Conservation (phyloP, 2,329 filamentous ascomycete genomes). For the Diaporthe vexans region DNA sequence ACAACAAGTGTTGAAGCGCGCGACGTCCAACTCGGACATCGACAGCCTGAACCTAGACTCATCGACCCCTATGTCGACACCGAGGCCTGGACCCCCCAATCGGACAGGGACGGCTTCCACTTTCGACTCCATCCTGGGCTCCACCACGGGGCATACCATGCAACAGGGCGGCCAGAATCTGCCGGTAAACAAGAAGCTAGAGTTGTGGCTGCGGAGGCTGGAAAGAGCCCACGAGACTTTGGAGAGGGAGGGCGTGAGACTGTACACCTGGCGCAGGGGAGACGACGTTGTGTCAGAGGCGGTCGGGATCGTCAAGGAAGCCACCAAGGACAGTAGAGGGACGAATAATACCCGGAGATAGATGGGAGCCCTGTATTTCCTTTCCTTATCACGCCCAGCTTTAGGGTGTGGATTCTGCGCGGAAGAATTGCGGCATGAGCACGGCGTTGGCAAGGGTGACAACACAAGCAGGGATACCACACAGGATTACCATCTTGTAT, state of each 20-base stretch:
- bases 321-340: slow-evolving; percentile 58
- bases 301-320: slow-evolving; percentile 72
- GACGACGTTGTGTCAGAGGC: slow-evolving; percentile 78
- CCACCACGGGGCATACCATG: slow-evolving; percentile 45
- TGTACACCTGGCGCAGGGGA: slow-evolving; percentile 82
- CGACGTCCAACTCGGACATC: slow-evolving; percentile 53
- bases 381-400: neutral
- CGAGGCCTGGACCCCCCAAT: slow-evolving; percentile 30
- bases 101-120: slow-evolving; percentile 38
- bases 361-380: neutral
- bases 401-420: neutral
- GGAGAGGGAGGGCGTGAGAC: slow-evolving; percentile 73
- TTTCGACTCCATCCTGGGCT: slow-evolving; percentile 40
- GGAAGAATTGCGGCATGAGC: slow-evolving; percentile 21
- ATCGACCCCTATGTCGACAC: slow-evolving; percentile 45
- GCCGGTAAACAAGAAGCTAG: slow-evolving; percentile 75
- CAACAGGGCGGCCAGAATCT: slow-evolving; percentile 40
- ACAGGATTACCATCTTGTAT: neutral
- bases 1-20: slow-evolving; percentile 49
- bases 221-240: slow-evolving; percentile 73
- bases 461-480: slow-evolving; percentile 16
- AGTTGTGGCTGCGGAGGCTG: slow-evolving; percentile 79
- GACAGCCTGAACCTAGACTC: slow-evolving; percentile 53
- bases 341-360: slow-evolving; percentile 33
- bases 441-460: slow-evolving; percentile 27